phyloP scores from a whole-genome alignment of 345 rosid genomes.

The Xanthoceras sorbifolium region DNA sequence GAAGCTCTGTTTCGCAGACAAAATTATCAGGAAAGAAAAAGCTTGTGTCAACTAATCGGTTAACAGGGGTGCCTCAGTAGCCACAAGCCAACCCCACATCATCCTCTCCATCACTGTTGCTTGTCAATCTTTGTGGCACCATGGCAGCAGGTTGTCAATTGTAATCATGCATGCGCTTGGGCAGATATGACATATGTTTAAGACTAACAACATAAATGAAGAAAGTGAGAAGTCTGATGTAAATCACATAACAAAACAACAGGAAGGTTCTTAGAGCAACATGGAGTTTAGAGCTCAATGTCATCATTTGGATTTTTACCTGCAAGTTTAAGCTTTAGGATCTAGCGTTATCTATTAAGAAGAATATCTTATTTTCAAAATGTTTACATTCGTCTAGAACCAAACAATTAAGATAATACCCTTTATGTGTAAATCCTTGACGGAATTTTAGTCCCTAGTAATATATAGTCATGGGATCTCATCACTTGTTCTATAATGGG shows the following conservation, averaged over 20 bases:
- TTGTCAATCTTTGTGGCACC: slow-evolving; percentile 5
- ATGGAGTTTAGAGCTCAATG: no score
- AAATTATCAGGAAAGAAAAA: background rate
- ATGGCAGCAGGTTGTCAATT: background rate
- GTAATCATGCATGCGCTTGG: background rate
- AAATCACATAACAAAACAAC: background rate
- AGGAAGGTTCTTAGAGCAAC: background rate
- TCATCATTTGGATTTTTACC: background rate
- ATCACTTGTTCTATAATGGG: background rate
- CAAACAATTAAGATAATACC: no score
- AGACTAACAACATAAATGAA: background rate
- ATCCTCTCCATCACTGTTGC: background rate
- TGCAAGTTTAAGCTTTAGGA: no score
- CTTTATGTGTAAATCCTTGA: background rate
- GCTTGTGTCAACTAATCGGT: background rate
- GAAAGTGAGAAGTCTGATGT: background rate
- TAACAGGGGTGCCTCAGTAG: background rate
- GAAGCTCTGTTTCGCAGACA: background rate
- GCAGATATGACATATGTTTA: background rate
- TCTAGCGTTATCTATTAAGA: no score
- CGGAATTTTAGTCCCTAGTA: background rate
- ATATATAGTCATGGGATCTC: background rate
- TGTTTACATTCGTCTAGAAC: no score
- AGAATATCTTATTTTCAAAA: no score
- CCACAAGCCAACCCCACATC: background rate